Evolutionary conservation across 208 protist species (phyloP), one percentile per base, ranked within the genome.

Genomic region (Leishmania tarentolae): DNA sequence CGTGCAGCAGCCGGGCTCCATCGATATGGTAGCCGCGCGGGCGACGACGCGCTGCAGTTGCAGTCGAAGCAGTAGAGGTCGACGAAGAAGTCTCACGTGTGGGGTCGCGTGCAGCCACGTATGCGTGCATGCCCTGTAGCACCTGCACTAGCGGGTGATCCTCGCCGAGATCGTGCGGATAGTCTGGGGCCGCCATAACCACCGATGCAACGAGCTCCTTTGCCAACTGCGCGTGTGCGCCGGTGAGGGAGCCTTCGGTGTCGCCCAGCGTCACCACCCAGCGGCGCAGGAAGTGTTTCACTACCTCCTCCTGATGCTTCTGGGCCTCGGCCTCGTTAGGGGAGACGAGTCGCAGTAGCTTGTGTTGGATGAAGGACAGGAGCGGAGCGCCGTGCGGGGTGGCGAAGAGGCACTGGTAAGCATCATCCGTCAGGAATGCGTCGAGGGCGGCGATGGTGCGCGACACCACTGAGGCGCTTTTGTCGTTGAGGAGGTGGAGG

Each of bases 401-500:
- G 35, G 66, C 79, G 17, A 94, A 76, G 46, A 93, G 77, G 42
- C 56, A 52, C 37, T 75, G 78, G 57, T 90, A 91, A 24, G 50
- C 70, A 13, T 53, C 35, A 44, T 93, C 89, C 28, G 89, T 93
- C 42, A 97, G 84, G 35, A 97, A 79, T n/a, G 84, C 83, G 63
- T 95, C 90, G 19, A 97, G 83, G 2, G 92, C 88, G 9, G 85
- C 78, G 42, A 97, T 91, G 66, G 90, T 81, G 71, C 92, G 89
- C 28, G 92, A 87, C 11, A 95, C 92, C 24, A 97, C 94, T 15
- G 84, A 65, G 17, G 87, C 87, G 80, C 92, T 94, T 47, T 86
- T 90, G 76, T 97, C 94, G 50, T 85, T 82, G 31, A 97, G 86
- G 28, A 97, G 87, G 63, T 91, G 88, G n/a, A 97, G 84, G 37